These are phyloP conservation scores for Ceratobasidium sp. DNA, from an alignment of 1,284 basidiomycete genomes.

Conservation along the genomic window DNA sequence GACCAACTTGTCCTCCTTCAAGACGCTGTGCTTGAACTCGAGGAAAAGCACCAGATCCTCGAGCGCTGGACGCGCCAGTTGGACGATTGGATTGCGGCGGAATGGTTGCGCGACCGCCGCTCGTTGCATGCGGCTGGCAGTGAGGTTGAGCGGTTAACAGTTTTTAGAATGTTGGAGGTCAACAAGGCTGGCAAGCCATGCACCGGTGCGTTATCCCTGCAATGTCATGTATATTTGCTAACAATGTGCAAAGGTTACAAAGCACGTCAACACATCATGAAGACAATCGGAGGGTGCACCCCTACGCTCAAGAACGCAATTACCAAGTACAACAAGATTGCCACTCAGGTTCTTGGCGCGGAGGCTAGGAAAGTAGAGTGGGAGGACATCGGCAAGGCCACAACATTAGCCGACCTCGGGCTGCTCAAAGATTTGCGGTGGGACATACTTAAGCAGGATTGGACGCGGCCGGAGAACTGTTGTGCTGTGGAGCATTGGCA, in stretches of 20 bases:
- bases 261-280: background rate
- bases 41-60: background rate
- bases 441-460: background rate
- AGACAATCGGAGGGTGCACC: background rate
- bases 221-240: background rate
- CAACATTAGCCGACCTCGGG: background rate
- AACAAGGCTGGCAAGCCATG: background rate
- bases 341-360: background rate
- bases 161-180: background rate
- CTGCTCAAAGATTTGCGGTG: background rate
- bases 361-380: background rate
- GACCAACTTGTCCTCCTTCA: background rate
- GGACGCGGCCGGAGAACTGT: background rate
- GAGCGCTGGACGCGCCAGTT: background rate
- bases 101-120: background rate
- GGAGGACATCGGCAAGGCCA: background rate
- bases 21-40: background rate
- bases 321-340: background rate
- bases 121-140: background rate
- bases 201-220: background rate
- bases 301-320: background rate
- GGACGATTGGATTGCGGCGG: background rate
- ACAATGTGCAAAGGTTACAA: slow-evolving; percentile 8
- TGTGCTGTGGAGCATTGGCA: background rate
- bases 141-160: background rate